These are phyloP conservation scores for Ustanciosporium gigantosporum DNA, from an alignment of 1,284 basidiomycete species.

Conservation along the genomic window DNA sequence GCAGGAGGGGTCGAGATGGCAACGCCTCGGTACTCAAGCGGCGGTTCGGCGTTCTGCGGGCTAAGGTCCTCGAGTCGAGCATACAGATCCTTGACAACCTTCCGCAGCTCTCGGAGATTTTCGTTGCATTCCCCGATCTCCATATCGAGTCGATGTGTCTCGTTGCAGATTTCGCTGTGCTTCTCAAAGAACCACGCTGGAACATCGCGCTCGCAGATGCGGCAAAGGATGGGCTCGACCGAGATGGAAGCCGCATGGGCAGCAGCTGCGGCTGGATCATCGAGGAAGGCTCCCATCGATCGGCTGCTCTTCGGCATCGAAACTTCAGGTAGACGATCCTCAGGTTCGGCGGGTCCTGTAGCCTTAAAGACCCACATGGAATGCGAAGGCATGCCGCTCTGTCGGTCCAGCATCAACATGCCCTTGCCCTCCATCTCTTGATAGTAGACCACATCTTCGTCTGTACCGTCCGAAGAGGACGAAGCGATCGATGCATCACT, in stretches of 20 bases:
- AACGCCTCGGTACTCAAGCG: constrained; percentile 83
- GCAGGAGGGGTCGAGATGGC: constrained; percentile 63
- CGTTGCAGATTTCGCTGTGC: constrained; percentile 98
- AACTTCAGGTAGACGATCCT: constrained; percentile 36
- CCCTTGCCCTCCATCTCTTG: constrained; percentile 96
- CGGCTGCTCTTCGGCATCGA: constrained; percentile 27
- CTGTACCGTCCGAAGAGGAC: constrained; percentile 46
- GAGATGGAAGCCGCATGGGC: constrained; percentile 49
- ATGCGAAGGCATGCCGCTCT: constrained; percentile 82
- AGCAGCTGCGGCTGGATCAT: constrained; percentile 23
- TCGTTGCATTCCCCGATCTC: constrained; percentile 94
- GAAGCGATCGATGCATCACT: constrained; percentile 64
- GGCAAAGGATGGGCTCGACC: constrained; percentile 84
- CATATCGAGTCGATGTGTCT: constrained; percentile 92
- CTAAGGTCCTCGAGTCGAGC: constrained; percentile 37
- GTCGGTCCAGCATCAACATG: constrained; percentile 94
- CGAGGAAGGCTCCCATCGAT: constrained; percentile 14
- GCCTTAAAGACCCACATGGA: constrained; percentile 99
- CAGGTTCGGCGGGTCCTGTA: constrained; percentile 62
- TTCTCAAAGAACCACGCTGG: constrained; percentile 99
- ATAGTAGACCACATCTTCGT: constrained; percentile 65
- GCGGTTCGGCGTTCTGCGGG: constrained; percentile 9
- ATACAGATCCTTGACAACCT: constrained; percentile 65
- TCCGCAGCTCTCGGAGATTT: constrained; percentile 80
- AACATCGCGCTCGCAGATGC: constrained; percentile 95